These are phyloP conservation scores for Amyloporia xantha DNA, from an alignment of 768 basidiomycete species.

Conservation along the genomic window DNA sequence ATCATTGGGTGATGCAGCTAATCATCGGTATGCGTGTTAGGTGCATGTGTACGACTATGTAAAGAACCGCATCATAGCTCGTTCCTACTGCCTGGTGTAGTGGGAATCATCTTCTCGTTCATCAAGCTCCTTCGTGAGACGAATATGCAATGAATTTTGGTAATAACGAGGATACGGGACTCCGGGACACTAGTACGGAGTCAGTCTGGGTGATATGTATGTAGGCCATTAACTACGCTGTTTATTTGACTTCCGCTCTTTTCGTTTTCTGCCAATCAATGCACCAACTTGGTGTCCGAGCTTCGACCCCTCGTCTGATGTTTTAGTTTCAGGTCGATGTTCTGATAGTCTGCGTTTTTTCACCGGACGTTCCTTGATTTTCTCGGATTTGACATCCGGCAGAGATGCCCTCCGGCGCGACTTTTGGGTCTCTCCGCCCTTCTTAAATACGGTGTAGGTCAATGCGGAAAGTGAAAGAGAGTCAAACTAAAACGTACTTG, in stretches of 20 bases:
- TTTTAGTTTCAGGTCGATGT: conserved; percentile 4
- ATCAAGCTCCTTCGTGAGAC: too few relatives aligned
- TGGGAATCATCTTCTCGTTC: too few relatives aligned
- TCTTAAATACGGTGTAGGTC: neutral
- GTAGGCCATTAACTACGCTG: too few relatives aligned
- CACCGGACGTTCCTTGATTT: conserved; percentile 29
- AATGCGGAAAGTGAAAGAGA: too few relatives aligned
- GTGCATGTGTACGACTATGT: too few relatives aligned
- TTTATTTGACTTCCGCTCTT: conserved; percentile 45
- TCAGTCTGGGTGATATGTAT: neutral
- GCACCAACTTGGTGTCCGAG: conserved; percentile 49
- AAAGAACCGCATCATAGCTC: too few relatives aligned
- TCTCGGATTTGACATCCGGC: conserved; percentile 18
- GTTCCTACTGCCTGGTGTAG: too few relatives aligned
- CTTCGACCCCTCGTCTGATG: conserved; percentile 15
- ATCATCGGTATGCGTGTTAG: too few relatives aligned
- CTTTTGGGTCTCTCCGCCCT: conserved; percentile 11
- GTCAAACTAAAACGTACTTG: conserved; percentile 17
- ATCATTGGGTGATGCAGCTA: too few relatives aligned
- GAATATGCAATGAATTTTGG: neutral
- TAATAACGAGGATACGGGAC: neutral
- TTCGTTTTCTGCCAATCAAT: conserved; percentile 77
- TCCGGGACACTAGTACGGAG: neutral
- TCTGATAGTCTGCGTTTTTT: conserved; percentile 35
- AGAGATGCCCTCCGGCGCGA: conserved; percentile 11